These are phyloP conservation scores for Boechera divaricarpa DNA, from an alignment of 345 rosid species.

Conservation along the genomic window DNA sequence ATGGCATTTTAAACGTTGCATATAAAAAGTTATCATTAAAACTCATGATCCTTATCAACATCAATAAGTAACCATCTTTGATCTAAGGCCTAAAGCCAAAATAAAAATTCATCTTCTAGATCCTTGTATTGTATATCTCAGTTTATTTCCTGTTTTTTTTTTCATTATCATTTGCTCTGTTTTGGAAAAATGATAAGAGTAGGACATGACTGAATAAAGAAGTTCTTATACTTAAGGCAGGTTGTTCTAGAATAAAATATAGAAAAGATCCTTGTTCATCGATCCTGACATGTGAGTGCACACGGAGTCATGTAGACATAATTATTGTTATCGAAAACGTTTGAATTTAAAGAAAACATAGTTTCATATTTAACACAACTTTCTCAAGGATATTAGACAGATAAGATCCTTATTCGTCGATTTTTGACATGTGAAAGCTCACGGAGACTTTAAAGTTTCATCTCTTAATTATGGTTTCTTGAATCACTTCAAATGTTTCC, in stretches of 20 bases:
- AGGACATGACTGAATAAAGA: no score
- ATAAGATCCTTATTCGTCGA: conserved; percentile 35
- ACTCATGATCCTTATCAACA: neutral
- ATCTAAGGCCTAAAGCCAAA: no score
- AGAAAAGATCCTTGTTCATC: no score
- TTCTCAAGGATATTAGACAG: neutral
- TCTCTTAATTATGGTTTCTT: conserved; percentile 18
- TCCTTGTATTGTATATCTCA: no score
- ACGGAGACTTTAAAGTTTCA: neutral
- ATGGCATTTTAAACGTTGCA: neutral
- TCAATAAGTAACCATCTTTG: no score
- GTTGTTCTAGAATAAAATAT: no score
- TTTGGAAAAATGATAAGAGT: no score
- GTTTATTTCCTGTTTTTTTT: no score
- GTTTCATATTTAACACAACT: neutral
- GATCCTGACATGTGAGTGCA: conserved; percentile 15
- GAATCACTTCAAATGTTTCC: conserved; percentile 20
- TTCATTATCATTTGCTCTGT: no score
- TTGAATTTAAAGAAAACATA: neutral
- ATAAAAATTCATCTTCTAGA: no score
- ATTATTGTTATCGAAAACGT: no score
- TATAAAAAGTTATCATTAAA: neutral
- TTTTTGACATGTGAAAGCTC: conserved; percentile 17
- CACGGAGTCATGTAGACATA: neutral
- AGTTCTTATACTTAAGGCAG: no score